Conservation (phyloP, 2,329 filamentous ascomycete species). For the Sarocladium oryzae region DNA sequence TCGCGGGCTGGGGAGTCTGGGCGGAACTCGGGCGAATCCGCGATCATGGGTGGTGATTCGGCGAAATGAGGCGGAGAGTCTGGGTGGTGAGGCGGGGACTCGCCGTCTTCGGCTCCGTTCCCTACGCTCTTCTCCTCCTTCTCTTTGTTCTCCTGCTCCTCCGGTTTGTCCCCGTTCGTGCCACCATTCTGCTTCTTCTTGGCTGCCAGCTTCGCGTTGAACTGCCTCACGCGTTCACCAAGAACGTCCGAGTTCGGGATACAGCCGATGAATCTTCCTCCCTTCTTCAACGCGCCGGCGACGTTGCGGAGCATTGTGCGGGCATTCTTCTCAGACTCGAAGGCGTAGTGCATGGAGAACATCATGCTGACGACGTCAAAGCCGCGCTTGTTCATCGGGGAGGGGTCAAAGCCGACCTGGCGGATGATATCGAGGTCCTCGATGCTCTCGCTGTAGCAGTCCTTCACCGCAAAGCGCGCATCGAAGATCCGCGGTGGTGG, state of each 20-base stretch:
- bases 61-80: slow-evolving; percentile 8
- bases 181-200: slow-evolving; percentile 16
- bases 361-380: slow-evolving; percentile 98
- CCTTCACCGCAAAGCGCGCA: slow-evolving; percentile 81
- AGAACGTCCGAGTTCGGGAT: slow-evolving; percentile 97
- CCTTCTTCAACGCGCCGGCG: slow-evolving; percentile 82
- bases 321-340: slow-evolving; percentile 85
- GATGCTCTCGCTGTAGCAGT: slow-evolving; percentile 83
- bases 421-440: slow-evolving; percentile 74
- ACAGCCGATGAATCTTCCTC: slow-evolving; percentile 86
- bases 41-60: background rate
- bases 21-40: slow-evolving; percentile 2
- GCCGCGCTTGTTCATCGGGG: slow-evolving; percentile 66
- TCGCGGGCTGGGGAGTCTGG: background rate
- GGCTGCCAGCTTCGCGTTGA: slow-evolving; percentile 51
- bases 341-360: slow-evolving; percentile 99
- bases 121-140: slow-evolving; percentile 17
- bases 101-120: slow-evolving; percentile 7
- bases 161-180: slow-evolving; percentile 25
- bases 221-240: slow-evolving; percentile 67
- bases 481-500: slow-evolving; percentile 62
- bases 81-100: slow-evolving; percentile 5
- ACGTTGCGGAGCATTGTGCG: slow-evolving; percentile 92
- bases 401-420: slow-evolving; percentile 80
- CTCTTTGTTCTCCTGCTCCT: slow-evolving; percentile 28